Evolutionary conservation across 805 yeast genomes (phyloP).

Genomic region (Candida schatavii): DNA sequence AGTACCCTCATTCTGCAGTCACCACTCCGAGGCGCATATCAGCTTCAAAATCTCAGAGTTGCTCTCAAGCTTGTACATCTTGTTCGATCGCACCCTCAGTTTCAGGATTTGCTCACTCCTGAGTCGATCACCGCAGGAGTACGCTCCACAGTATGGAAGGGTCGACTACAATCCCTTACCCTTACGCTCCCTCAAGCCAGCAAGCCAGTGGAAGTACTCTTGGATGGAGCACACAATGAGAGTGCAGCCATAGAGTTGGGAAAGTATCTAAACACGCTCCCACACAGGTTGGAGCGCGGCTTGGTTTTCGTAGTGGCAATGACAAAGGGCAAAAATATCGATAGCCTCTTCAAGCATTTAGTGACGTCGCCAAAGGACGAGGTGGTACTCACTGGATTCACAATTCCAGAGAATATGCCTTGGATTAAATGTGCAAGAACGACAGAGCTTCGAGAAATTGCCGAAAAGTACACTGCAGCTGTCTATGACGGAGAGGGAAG

Average conservation of each 20-base stretch:
- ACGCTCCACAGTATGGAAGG: constrained; percentile 70
- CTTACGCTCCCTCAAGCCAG: constrained; percentile 9
- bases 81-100: constrained; percentile 15
- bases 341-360: constrained; percentile 49
- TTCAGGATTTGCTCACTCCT: constrained; percentile 20
- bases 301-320: constrained; percentile 68
- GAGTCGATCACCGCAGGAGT: constrained; percentile 51
- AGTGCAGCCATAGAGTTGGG: constrained; percentile 77
- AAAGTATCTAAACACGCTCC: constrained; percentile 39
- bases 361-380: constrained; percentile 47
- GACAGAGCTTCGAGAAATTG: constrained; percentile 25
- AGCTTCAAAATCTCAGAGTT: constrained; percentile 62
- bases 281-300: constrained; percentile 23
- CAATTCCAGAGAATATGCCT: constrained; percentile 85
- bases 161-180: constrained; percentile 60
- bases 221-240: constrained; percentile 94
- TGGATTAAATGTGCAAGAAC: constrained; percentile 65
- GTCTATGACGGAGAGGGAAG: constrained; percentile 13
- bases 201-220: constrained; percentile 35
- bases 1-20: constrained; percentile 18
- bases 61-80: constrained; percentile 58
- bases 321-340: constrained; percentile 67
- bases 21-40: constrained; percentile 74
- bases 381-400: constrained; percentile 62
- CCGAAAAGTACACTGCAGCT: constrained; percentile 15